phyloP scores from a whole-genome alignment of 2,329 filamentous ascomycete species.

The Colletotrichum melonis region DNA sequence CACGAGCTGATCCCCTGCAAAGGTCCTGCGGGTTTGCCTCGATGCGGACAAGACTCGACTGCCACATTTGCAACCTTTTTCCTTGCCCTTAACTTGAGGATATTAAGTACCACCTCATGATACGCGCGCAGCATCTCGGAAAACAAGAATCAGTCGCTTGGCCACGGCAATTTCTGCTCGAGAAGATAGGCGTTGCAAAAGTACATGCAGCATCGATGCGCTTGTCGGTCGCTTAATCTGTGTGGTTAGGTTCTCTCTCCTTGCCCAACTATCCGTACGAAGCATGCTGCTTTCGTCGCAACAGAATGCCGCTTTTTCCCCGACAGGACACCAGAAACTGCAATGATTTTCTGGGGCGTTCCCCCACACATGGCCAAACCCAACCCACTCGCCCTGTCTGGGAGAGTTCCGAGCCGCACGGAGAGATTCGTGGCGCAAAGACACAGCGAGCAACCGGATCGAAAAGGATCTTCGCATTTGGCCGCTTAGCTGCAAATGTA shows the following conservation, averaged over 20 bases:
- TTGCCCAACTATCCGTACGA: background rate
- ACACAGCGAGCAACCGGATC: background rate
- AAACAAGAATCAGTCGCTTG: background rate
- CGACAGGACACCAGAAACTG: background rate
- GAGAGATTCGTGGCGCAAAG: slow-evolving; percentile 1
- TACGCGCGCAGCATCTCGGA: background rate
- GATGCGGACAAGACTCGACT: slow-evolving; percentile 28
- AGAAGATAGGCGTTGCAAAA: background rate
- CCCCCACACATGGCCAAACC: background rate
- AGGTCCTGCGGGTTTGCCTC: slow-evolving; percentile 26
- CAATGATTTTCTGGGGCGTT: background rate
- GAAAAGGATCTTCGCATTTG: background rate
- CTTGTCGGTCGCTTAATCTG: background rate
- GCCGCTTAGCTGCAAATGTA: background rate
- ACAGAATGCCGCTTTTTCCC: background rate
- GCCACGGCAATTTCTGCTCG: background rate
- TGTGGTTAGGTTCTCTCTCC: background rate
- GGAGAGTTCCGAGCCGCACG: background rate
- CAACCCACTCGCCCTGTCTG: background rate
- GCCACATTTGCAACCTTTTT: slow-evolving; percentile 15
- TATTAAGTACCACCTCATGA: slow-evolving; percentile 32
- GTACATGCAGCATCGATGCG: background rate
- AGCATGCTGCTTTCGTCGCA: background rate
- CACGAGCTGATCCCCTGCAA: slow-evolving; percentile 23
- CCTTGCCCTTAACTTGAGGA: slow-evolving; percentile 30